Conservation (phyloP, 1,284 basidiomycete species). For the Naganishia cerealis region DNA sequence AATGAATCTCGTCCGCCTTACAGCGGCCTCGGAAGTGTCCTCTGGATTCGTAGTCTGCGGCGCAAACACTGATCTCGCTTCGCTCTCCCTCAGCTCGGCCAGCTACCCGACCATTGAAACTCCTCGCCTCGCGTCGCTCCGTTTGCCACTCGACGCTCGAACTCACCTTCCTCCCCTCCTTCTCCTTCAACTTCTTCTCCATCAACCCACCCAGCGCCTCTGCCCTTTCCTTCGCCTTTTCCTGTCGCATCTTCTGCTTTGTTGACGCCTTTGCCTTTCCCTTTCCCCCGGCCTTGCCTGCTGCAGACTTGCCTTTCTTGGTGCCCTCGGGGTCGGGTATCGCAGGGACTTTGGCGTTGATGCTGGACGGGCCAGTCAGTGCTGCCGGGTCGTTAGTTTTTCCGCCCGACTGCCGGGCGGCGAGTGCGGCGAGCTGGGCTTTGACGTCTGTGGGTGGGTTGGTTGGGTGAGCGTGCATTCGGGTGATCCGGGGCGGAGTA, state of each 20-base stretch:
- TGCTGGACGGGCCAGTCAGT: constrained; percentile 9
- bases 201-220: constrained; percentile 21
- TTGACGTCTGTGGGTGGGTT: constrained; percentile 5
- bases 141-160: background rate
- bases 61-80: background rate
- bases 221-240: constrained; percentile 32
- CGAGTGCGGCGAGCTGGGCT: constrained; percentile 33
- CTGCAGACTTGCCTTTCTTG: background rate
- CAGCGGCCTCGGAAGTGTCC: background rate
- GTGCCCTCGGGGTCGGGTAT: background rate
- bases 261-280: constrained; percentile 25
- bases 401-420: constrained; percentile 32
- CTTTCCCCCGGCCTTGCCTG: constrained; percentile 1
- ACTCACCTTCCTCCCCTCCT: constrained; percentile 33
- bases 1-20: background rate
- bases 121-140: background rate
- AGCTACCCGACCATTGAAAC: background rate
- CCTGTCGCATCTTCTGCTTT: constrained; percentile 16
- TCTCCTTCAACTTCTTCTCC: constrained; percentile 25
- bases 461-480: background rate
- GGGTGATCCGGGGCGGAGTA: background rate
- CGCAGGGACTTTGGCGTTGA: constrained; percentile 28
- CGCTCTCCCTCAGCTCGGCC: background rate
- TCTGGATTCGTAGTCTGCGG: background rate
- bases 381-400: constrained; percentile 31